phyloP scores from a whole-genome alignment of 129 eudicot genomes.

The Sambucus nigra region DNA sequence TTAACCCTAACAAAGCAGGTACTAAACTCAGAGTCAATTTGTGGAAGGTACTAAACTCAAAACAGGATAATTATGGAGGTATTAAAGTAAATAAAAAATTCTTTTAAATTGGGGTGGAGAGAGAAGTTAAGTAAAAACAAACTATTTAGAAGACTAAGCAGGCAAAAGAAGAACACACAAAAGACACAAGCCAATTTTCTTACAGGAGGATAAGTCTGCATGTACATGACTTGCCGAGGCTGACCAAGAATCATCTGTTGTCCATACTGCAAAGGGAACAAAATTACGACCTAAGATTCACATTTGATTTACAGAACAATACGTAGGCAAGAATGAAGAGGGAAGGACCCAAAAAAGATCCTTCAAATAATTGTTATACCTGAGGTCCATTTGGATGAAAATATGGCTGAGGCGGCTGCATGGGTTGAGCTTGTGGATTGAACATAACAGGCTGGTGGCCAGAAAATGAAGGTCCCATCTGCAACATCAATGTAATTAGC shows the following conservation, averaged over 20 bases:
- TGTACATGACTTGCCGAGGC: conserved; percentile 74
- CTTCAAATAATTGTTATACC: conserved; percentile 25
- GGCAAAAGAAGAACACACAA: neutral
- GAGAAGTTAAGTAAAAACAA: too few relatives aligned
- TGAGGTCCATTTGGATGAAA: conserved; percentile 80
- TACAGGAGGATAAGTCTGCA: conserved; percentile 81
- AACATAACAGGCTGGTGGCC: conserved; percentile 58
- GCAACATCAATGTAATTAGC: conserved; percentile 15
- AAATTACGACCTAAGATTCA: neutral
- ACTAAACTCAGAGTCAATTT: too few relatives aligned
- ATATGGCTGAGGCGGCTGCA: conserved; percentile 62
- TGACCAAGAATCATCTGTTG: conserved; percentile 90
- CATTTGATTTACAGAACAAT: neutral
- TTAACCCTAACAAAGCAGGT: too few relatives aligned
- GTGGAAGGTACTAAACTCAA: too few relatives aligned
- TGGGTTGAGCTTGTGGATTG: conserved; percentile 60
- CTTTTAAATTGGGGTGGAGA: too few relatives aligned
- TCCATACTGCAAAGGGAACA: conserved; percentile 44
- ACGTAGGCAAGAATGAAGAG: neutral
- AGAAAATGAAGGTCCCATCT: conserved; percentile 77
- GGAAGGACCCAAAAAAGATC: too few relatives aligned
- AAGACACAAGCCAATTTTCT: conserved; percentile 14
- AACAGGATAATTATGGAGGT: too few relatives aligned
- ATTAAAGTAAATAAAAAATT: too few relatives aligned
- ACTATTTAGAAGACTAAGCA: too few relatives aligned